Evolutionary conservation across 176 grass and related monocot genomes (phyloP).

Genomic region (Melocanna baccifera): DNA sequence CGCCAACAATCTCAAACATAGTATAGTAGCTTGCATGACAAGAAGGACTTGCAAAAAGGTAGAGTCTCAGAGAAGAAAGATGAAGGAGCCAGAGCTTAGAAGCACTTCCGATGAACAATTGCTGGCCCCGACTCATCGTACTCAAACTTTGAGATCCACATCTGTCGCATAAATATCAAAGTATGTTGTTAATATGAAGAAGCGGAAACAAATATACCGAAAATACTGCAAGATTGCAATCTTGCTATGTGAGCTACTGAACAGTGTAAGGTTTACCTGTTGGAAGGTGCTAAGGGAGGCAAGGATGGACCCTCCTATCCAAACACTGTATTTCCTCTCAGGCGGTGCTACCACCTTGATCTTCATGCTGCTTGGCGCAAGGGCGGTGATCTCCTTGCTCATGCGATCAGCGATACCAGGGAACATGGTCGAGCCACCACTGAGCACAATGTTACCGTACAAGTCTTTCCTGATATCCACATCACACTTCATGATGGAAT

Average conservation of each 20-base stretch:
- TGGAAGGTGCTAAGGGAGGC: slow-evolving; percentile 50
- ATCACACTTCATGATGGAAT: slow-evolving; percentile 51
- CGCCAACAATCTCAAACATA: slow-evolving; percentile 39
- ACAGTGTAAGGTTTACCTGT: slow-evolving; percentile 24
- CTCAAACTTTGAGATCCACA: slow-evolving; percentile 53
- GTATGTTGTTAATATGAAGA: slow-evolving; percentile 15
- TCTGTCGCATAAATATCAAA: slow-evolving; percentile 30
- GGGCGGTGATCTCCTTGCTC: slow-evolving; percentile 53
- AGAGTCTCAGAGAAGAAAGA: slow-evolving; percentile 29
- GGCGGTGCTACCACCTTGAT: slow-evolving; percentile 49
- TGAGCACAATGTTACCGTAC: slow-evolving; percentile 53
- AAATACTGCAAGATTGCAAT: neutral
- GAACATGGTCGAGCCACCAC: slow-evolving; percentile 53
- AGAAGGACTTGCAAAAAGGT: slow-evolving; percentile 24
- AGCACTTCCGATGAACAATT: slow-evolving; percentile 53
- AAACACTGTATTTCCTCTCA: slow-evolving; percentile 52
- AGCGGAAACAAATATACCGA: neutral
- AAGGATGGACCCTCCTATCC: slow-evolving; percentile 53
- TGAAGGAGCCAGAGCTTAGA: slow-evolving; percentile 18
- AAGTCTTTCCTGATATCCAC: slow-evolving; percentile 53
- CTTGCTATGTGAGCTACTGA: neutral
- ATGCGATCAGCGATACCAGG: slow-evolving; percentile 44
- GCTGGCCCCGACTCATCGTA: slow-evolving; percentile 50
- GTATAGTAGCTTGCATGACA: slow-evolving; percentile 32
- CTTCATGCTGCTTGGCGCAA: slow-evolving; percentile 46